These are phyloP conservation scores for Ogataea paraovalis DNA, from an alignment of 805 yeast genomes.

Conservation along the genomic window DNA sequence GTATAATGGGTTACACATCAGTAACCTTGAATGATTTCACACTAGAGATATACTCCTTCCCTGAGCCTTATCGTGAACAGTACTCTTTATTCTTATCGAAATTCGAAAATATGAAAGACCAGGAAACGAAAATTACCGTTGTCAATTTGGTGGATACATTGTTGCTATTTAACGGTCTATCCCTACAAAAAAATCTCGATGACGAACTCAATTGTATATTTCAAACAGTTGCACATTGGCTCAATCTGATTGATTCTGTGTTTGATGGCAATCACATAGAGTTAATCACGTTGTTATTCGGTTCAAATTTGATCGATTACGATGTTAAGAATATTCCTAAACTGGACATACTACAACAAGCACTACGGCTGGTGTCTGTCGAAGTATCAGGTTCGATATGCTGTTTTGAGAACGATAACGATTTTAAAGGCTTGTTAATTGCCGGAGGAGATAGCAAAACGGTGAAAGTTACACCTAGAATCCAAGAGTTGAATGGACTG, in stretches of 20 bases:
- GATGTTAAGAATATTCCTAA: not conserved
- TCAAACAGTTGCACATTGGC: not conserved
- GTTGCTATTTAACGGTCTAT: not conserved
- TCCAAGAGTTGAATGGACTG: conserved; percentile 17
- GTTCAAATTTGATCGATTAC: not conserved
- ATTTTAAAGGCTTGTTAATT: not conserved
- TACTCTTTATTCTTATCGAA: not conserved
- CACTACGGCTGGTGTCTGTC: not conserved
- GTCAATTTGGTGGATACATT: not conserved
- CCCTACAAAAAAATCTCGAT: not conserved
- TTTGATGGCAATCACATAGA: not conserved
- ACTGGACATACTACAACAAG: not conserved
- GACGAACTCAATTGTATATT: not conserved
- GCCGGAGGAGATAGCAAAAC: not conserved
- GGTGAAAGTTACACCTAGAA: conserved; percentile 3
- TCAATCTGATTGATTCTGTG: not conserved
- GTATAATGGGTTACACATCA: conserved; percentile 12
- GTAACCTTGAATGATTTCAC: conserved; percentile 5
- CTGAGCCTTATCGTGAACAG: conserved; percentile 1
- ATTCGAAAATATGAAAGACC: conserved; percentile 1
- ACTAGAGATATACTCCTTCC: conserved; percentile 9
- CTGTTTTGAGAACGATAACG: not conserved
- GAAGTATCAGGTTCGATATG: not conserved
- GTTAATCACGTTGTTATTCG: not conserved
- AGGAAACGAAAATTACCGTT: not conserved